phyloP scores from a whole-genome alignment of 2,329 filamentous ascomycete genomes.

The Aureobasidium sp. region DNA sequence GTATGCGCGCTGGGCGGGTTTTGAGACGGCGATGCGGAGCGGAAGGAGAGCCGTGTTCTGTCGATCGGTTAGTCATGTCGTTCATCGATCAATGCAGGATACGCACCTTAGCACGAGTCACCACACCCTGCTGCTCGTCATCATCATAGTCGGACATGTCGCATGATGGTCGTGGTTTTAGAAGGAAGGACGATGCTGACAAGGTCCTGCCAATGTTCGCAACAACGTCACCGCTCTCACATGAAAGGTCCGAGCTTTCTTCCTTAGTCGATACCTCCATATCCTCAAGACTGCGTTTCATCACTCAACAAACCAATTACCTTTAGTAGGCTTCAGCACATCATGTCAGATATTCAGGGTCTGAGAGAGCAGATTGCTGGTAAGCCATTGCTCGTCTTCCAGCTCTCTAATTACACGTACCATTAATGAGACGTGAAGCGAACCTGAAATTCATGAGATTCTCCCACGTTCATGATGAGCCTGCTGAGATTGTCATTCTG shows the following conservation, averaged over 20 bases:
- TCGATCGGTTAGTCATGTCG: not conserved
- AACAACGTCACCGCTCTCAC: constrained; percentile 16
- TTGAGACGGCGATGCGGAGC: constrained; percentile 63
- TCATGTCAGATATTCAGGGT: not conserved
- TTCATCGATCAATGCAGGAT: not conserved
- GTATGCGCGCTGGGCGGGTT: constrained; percentile 69
- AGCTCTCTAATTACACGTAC: not conserved
- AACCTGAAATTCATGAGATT: not conserved
- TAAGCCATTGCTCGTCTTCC: not conserved
- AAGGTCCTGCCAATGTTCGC: not conserved
- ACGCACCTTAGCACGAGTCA: not conserved
- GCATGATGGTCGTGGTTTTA: constrained; percentile 7
- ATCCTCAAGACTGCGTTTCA: too few species aligned
- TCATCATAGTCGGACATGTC: constrained; percentile 19
- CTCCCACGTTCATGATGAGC: not conserved
- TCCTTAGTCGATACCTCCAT: too few species aligned
- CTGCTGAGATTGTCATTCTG: not conserved
- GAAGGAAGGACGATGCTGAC: constrained; percentile 14
- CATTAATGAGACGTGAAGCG: not conserved
- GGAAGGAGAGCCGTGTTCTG: constrained; percentile 62
- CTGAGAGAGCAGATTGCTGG: not conserved
- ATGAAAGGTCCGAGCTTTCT: constrained; percentile 14
- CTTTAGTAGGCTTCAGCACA: too few species aligned
- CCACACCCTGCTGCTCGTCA: constrained; percentile 12
- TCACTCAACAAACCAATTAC: too few species aligned